phyloP scores from a whole-genome alignment of 768 basidiomycete genomes.

The Lenzites betulinus region DNA sequence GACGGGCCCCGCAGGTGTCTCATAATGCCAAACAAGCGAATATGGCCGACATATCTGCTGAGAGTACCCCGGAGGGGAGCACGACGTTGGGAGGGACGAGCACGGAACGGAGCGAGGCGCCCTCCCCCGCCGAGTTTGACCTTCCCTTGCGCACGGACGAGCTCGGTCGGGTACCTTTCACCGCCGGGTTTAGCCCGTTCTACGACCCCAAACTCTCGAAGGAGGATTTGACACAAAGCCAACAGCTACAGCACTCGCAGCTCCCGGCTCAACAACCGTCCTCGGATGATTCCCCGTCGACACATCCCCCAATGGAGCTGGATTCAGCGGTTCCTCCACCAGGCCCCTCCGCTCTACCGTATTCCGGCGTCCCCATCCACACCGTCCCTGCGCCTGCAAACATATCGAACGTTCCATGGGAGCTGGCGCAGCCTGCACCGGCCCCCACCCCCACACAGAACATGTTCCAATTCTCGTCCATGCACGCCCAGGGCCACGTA shows the following conservation, averaged over 20 bases:
- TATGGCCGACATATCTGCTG: no score
- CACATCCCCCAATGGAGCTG: no score
- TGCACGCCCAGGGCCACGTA: background rate
- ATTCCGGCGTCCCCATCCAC: background rate
- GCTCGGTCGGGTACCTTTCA: constrained; percentile 45
- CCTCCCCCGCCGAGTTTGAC: background rate
- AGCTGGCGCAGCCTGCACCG: no score
- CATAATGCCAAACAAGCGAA: background rate
- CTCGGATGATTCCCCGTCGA: background rate
- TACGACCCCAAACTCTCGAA: background rate
- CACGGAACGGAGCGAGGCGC: background rate
- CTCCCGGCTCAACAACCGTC: background rate
- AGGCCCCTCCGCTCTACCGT: background rate
- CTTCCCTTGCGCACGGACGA: constrained; percentile 27
- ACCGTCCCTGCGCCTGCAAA: background rate
- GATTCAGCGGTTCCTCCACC: no score
- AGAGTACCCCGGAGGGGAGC: background rate
- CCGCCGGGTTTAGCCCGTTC: constrained; percentile 29
- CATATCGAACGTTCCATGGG: no score
- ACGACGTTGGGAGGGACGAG: background rate
- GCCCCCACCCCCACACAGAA: no score
- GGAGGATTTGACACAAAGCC: background rate
- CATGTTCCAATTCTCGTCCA: background rate
- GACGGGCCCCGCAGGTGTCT: background rate
- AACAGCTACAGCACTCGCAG: background rate